A percentile compares a stretch with the other conserved stretches of the same genome.
phyloP scores from a whole-genome alignment of 2,329 filamentous ascomycete genomes.

The Colletotrichum musicola region DNA sequence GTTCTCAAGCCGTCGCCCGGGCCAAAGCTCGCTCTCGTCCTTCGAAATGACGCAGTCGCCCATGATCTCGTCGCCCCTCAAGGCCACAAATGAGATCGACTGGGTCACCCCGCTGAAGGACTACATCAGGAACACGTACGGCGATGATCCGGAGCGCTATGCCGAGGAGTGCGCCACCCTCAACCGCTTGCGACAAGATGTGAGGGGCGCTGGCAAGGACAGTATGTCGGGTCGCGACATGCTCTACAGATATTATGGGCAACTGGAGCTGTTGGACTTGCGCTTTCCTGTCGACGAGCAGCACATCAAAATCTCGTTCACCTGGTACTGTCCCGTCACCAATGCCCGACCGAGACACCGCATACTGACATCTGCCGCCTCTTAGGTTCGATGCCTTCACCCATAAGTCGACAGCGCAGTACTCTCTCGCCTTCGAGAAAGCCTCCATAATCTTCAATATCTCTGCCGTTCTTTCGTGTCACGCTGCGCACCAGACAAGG shows the following conservation, averaged over 20 bases:
- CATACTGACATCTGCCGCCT: constrained; percentile 13
- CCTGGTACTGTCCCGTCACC: constrained; percentile 75
- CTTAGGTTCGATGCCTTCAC: constrained; percentile 98
- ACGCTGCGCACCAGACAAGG: constrained; percentile 92
- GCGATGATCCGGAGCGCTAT: constrained; percentile 96
- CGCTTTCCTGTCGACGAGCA: constrained; percentile 98
- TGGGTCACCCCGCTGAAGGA: constrained; percentile 93
- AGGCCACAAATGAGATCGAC: constrained; percentile 97
- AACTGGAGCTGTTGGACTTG: constrained; percentile 93
- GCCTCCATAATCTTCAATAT: constrained; percentile 99
- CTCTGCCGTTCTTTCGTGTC: constrained; percentile 93
- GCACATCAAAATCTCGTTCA: constrained; percentile 99
- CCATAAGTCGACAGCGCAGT: constrained; percentile 96
- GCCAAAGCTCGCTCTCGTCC: constrained; percentile 36
- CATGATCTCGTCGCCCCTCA: constrained; percentile 95
- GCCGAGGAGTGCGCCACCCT: constrained; percentile 94
- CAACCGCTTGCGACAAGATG: constrained; percentile 96
- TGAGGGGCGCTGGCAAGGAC: constrained; percentile 97
- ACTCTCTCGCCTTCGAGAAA: constrained; percentile 97
- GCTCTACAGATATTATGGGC: constrained; percentile 96
- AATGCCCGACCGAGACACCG: background rate
- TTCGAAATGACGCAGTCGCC: constrained; percentile 82
- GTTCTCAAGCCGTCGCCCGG: constrained; percentile 6
- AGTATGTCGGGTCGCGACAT: constrained; percentile 94
- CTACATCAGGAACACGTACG: constrained; percentile 94